These are phyloP conservation scores for Taphrina pruni DNA, from an alignment of 1,139 yeast genomes.

Conservation along the genomic window DNA sequence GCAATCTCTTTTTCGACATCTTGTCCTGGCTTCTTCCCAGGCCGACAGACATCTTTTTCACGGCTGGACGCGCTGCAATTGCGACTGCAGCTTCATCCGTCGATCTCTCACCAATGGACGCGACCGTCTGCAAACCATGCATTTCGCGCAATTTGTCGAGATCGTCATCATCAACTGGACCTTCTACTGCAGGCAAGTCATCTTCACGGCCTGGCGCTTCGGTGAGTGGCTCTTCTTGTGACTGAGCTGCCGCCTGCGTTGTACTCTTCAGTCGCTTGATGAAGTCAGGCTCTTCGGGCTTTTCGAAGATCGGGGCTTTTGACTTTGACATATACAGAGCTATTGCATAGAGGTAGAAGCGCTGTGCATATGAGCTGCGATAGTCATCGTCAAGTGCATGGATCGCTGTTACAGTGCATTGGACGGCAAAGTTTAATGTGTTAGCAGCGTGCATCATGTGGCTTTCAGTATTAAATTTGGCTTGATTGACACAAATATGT, in stretches of 20 bases:
- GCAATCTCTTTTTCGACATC: not conserved
- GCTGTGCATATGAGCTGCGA: not conserved
- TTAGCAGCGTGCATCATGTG: too few species aligned
- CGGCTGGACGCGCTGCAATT: not conserved
- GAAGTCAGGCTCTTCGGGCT: slow-evolving; percentile 34
- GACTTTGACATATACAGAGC: slow-evolving; percentile 5
- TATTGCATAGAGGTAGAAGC: not conserved
- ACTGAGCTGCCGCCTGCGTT: not conserved
- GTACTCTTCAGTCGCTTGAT: slow-evolving; percentile 14
- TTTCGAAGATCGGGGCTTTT: slow-evolving; percentile 30
- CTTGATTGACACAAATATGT: too few species aligned
- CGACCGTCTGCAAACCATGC: slow-evolving; percentile 4
- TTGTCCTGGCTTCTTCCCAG: not conserved
- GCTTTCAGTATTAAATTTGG: too few species aligned
- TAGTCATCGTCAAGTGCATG: too few species aligned
- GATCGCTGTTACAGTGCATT: too few species aligned
- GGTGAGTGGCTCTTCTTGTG: slow-evolving; percentile 15
- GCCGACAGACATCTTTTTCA: not conserved
- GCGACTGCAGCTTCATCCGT: not conserved
- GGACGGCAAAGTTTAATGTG: too few species aligned
- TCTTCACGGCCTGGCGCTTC: slow-evolving; percentile 34
- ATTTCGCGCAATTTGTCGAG: slow-evolving; percentile 7
- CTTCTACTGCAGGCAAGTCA: slow-evolving; percentile 27
- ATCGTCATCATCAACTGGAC: not conserved
- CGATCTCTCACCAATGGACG: not conserved